Evolutionary conservation across 1,139 yeast species (phyloP), one percentile per base, ranked within the genome.

Genomic region (Taphrina populina): DNA sequence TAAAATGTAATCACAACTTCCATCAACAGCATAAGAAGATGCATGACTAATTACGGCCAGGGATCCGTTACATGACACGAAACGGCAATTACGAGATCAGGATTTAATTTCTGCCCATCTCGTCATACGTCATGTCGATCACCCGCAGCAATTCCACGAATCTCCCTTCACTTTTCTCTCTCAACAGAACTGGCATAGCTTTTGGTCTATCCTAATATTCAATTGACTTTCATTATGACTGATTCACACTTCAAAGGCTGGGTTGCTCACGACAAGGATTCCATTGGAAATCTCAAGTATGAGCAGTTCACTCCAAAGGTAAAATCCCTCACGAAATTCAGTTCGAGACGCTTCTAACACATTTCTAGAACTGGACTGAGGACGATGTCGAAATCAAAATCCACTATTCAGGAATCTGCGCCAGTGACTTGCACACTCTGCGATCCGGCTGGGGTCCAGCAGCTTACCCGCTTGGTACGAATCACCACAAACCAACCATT

Each of bases 31-130:
- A 17, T 44, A 82, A 11, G 29, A 20, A 24, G 17, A 95, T 0
- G 80, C 84, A 15, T 88, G 87, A 66, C 87, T 95, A 21, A 30
- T 1, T 8, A 3, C 6, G 10, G 1, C 10, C 30, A 43, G 47
- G 54, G 95, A 94, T 88, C 43, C 79, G 86, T 64, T 90, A 90
- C 67, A 69, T 78, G 17, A 78, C 90, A 0, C 78, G 76, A 61
- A 82, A 90, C 0, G 95, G 95, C 0, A 79, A 85, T 4, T 88
- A 86, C 64, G 96, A 88, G 61, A 76, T 87, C 11, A 73, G 95
- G 59, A 82, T 82, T 61, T 84, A 67, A 62, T 24, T 7, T 10
- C n/a, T n/a, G n/a, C n/a, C n/a, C n/a, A n/a, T n/a, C n/a, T n/a
- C n/a, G n/a, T n/a, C n/a, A n/a, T n/a, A n/a, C n/a, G n/a, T n/a